These are phyloP conservation scores for Acacia crassicarpa DNA, from an alignment of 306 rosid genomes.

Conservation along the genomic window DNA sequence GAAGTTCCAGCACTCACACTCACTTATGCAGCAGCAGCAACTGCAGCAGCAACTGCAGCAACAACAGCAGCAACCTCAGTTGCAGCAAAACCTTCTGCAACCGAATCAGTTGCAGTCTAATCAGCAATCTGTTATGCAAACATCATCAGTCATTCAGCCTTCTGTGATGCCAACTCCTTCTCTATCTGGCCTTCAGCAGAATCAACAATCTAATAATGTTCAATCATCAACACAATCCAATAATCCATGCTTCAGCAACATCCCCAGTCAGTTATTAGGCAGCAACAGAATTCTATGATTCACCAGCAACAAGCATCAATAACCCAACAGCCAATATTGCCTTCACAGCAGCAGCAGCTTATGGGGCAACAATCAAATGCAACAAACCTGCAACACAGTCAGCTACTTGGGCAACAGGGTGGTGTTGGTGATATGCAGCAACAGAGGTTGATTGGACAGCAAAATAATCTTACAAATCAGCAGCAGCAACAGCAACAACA, in stretches of 20 bases:
- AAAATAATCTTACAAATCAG: conserved; percentile 72
- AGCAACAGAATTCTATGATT: conserved; percentile 67
- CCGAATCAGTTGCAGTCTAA: conserved; percentile 78
- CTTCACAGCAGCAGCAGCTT: conserved; percentile 65
- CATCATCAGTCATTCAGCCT: conserved; percentile 70
- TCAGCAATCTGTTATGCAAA: conserved; percentile 80
- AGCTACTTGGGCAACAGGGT: conserved; percentile 66
- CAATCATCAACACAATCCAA: conserved; percentile 71
- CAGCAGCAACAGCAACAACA: conserved; percentile 49
- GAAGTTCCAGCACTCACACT: conserved; percentile 50
- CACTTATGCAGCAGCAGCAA: conserved; percentile 48
- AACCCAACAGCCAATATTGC: conserved; percentile 68
- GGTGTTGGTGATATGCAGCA: conserved; percentile 87
- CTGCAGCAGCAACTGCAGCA: conserved; percentile 47
- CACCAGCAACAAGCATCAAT: conserved; percentile 66
- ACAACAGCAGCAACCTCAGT: conserved; percentile 54
- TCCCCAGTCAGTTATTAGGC: conserved; percentile 79
- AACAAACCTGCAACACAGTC: conserved; percentile 67
- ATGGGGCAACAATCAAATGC: conserved; percentile 74
- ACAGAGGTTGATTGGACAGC: conserved; percentile 74
- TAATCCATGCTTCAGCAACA: conserved; percentile 87
- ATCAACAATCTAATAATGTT: conserved; percentile 70
- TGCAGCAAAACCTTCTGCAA: conserved; percentile 71
- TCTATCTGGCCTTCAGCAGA: conserved; percentile 67
- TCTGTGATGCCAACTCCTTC: conserved; percentile 61